These are phyloP conservation scores for Monosporascus sp. DNA, from an alignment of 2,329 filamentous ascomycete genomes.

Conservation along the genomic window DNA sequence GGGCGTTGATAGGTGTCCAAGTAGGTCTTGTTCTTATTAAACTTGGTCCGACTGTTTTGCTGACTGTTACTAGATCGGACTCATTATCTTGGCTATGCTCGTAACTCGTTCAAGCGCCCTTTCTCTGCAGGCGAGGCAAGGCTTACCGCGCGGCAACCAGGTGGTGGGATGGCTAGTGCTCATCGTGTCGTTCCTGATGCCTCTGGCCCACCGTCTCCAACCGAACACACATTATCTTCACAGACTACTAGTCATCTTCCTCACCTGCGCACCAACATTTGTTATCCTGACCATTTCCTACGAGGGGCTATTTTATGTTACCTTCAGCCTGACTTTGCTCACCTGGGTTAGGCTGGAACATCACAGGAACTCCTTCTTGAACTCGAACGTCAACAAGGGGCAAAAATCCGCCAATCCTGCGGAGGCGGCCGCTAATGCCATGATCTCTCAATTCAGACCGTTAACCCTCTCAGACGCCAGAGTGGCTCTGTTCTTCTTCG, in stretches of 20 bases:
- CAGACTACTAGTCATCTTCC: slow-evolving; percentile 79
- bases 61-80: slow-evolving; percentile 52
- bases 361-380: slow-evolving; percentile 53
- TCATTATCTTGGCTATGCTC: slow-evolving; percentile 74
- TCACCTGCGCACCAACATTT: slow-evolving; percentile 89
- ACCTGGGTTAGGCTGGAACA: slow-evolving; percentile 93
- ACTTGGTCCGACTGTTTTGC: background rate
- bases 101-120: slow-evolving; percentile 83
- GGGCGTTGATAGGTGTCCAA: slow-evolving; percentile 62
- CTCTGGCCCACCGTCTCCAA: slow-evolving; percentile 73
- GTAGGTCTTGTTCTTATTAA: slow-evolving; percentile 29
- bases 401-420: slow-evolving; percentile 12
- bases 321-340: slow-evolving; percentile 76
- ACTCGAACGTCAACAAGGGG: slow-evolving; percentile 15
- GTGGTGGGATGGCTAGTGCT: slow-evolving; percentile 78
- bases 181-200: slow-evolving; percentile 71
- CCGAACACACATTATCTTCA: slow-evolving; percentile 88
- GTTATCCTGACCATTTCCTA: slow-evolving; percentile 96
- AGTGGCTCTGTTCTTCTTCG: slow-evolving; percentile 90
- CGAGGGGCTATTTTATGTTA: slow-evolving; percentile 92
- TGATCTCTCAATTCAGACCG: slow-evolving; percentile 48
- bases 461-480: slow-evolving; percentile 79
- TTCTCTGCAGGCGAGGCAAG: slow-evolving; percentile 78
- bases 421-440: slow-evolving; percentile 9
- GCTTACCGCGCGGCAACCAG: slow-evolving; percentile 83